A percentile compares a stretch with the other conserved stretches of the same genome.
Conservation (phyloP, 2,329 filamentous ascomycete genomes). For the Sarocladiaceae sp. region DNA sequence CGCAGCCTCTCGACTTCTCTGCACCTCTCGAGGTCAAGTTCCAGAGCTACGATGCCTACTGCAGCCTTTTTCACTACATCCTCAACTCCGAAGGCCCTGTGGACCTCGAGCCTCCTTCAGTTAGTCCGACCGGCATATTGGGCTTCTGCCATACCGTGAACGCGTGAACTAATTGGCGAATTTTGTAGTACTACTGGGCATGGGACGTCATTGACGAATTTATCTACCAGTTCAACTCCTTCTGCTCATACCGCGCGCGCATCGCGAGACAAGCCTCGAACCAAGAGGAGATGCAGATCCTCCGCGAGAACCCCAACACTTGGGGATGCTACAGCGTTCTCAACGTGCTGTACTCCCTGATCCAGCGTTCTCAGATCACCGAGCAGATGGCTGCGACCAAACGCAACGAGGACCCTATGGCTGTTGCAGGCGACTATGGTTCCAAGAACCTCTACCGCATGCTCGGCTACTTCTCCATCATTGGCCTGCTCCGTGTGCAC, state of each 20-base stretch:
- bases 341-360: slow-evolving; percentile 98
- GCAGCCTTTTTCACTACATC: slow-evolving; percentile 98
- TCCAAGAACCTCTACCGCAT: slow-evolving; percentile 93
- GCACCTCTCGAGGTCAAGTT: slow-evolving; percentile 96
- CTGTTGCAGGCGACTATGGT: slow-evolving; percentile 92
- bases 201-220: slow-evolving; percentile 99
- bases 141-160: background rate
- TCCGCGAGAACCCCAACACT: slow-evolving; percentile 96
- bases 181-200: slow-evolving; percentile 87
- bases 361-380: slow-evolving; percentile 96
- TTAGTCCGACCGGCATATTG: slow-evolving; percentile 45
- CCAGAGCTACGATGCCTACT: slow-evolving; percentile 98
- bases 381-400: slow-evolving; percentile 96
- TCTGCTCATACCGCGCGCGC: slow-evolving; percentile 93
- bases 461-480: slow-evolving; percentile 99
- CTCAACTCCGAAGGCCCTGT: slow-evolving; percentile 99
- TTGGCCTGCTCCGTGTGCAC: slow-evolving; percentile 93
- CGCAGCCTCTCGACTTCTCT: slow-evolving; percentile 93
- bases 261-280: slow-evolving; percentile 79
- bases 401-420: slow-evolving; percentile 82
- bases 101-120: slow-evolving; percentile 92
- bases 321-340: slow-evolving; percentile 99
- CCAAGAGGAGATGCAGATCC: slow-evolving; percentile 85
- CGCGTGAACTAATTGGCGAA: slow-evolving; percentile 12
- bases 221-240: slow-evolving; percentile 99